Evolutionary conservation across 2,329 filamentous ascomycete genomes (phyloP).

Genomic region (Aschersonia sp.): DNA sequence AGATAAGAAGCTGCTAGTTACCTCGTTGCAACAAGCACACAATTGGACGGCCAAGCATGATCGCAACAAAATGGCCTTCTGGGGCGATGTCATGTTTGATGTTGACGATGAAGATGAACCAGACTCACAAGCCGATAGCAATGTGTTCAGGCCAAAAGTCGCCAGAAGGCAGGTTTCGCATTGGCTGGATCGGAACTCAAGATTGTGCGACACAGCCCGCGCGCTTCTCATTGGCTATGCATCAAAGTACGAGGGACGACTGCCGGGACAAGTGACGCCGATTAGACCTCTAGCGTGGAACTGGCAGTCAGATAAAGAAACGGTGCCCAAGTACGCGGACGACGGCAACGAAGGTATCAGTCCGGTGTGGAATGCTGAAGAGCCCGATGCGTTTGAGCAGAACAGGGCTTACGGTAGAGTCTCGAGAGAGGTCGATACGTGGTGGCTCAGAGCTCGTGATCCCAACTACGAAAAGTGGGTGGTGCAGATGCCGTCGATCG

Average conservation of each 20-base stretch:
- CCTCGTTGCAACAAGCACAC: constrained; percentile 50
- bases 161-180: constrained; percentile 47
- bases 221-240: constrained; percentile 41
- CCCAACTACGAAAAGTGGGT: constrained; percentile 46
- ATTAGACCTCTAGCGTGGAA: constrained; percentile 40
- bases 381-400: constrained; percentile 42
- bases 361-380: constrained; percentile 35
- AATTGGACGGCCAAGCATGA: constrained; percentile 59
- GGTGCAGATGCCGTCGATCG: constrained; percentile 43
- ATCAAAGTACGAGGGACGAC: constrained; percentile 30
- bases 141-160: constrained; percentile 37
- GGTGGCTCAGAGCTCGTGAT: constrained; percentile 48
- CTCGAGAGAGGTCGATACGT: constrained; percentile 49
- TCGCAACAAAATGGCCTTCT: constrained; percentile 56
- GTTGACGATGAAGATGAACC: constrained; percentile 34
- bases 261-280: constrained; percentile 33
- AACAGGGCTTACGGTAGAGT: constrained; percentile 45
- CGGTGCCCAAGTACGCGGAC: constrained; percentile 15
- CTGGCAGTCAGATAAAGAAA: constrained; percentile 30
- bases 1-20: constrained; percentile 55
- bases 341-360: constrained; percentile 28
- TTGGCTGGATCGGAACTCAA: constrained; percentile 47
- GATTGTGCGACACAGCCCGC: constrained; percentile 40
- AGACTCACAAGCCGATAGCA: constrained; percentile 36
- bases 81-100: constrained; percentile 52